These are phyloP conservation scores for Phyllostachys edulis DNA, from an alignment of 176 grass and related monocot genomes.

Conservation along the genomic window DNA sequence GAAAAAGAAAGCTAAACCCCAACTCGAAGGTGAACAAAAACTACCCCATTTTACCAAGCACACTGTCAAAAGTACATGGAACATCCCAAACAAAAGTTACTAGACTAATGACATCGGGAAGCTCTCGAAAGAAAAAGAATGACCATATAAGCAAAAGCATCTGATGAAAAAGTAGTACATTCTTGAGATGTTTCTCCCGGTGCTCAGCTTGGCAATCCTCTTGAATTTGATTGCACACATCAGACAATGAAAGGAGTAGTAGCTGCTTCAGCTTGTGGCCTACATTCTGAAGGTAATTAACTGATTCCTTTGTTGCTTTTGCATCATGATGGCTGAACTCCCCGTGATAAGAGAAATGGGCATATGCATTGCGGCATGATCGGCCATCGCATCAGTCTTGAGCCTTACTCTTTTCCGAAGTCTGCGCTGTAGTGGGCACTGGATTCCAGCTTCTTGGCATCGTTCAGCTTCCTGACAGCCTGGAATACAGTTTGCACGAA, in stretches of 20 bases:
- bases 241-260: neutral
- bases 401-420: slow-evolving; percentile 75
- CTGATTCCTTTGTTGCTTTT: neutral
- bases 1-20: neutral
- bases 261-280: neutral
- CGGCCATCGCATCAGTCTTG: neutral
- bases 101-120: neutral
- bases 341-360: neutral
- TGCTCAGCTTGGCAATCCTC: slow-evolving; percentile 26
- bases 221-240: slow-evolving; percentile 6
- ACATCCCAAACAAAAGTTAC: slow-evolving; percentile 24
- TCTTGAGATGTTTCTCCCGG: slow-evolving; percentile 20
- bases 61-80: slow-evolving; percentile 27
- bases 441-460: slow-evolving; percentile 94
- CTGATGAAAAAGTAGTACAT: slow-evolving; percentile 5
- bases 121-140: neutral
- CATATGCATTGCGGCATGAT: slow-evolving; percentile 5
- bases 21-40: neutral
- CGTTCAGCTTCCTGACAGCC: slow-evolving; percentile 90
- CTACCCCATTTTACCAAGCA: neutral
- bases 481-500: slow-evolving; percentile 28
- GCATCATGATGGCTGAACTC: slow-evolving; percentile 8
- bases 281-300: slow-evolving; percentile 8
- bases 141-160: slow-evolving; percentile 26
- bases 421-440: slow-evolving; percentile 88